Conservation (phyloP, 345 rosid genomes). For the Gossypium rotundifolium region DNA sequence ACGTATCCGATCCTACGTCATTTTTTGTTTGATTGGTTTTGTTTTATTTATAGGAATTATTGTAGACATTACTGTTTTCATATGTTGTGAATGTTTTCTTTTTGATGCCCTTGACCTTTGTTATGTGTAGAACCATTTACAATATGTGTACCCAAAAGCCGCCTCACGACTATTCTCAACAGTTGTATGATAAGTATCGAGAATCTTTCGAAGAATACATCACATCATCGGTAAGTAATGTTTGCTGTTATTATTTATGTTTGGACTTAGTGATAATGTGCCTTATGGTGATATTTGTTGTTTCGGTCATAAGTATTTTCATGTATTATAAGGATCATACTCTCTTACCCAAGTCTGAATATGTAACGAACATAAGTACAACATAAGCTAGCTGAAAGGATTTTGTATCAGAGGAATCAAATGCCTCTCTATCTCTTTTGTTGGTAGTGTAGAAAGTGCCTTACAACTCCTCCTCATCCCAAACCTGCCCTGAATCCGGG, state of each 20-base stretch:
- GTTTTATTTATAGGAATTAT: background rate
- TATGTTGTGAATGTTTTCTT: background rate
- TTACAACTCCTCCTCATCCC: background rate
- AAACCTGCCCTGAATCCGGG: background rate
- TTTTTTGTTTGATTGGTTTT: background rate
- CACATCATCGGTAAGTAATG: conserved; percentile 32
- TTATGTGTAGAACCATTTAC: conserved; percentile 46
- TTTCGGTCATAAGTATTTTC: background rate
- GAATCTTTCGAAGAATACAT: conserved; percentile 55
- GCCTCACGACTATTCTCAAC: conserved; percentile 57
- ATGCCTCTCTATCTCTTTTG: background rate
- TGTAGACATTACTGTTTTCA: background rate
- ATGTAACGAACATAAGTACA: too few relatives aligned
- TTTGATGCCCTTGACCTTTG: conserved; percentile 12
- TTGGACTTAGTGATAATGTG: background rate
- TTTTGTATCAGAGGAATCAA: background rate
- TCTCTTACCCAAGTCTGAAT: too few relatives aligned
- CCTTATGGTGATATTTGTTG: background rate
- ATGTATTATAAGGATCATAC: background rate
- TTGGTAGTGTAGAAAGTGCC: too few relatives aligned
- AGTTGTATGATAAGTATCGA: conserved; percentile 57
- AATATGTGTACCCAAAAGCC: conserved; percentile 73
- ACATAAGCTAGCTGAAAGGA: background rate
- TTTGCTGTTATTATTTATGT: background rate
- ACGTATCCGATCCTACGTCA: conserved; percentile 32